Conservation (phyloP, 208 protist species). For the Wallacemonas sp. region DNA sequence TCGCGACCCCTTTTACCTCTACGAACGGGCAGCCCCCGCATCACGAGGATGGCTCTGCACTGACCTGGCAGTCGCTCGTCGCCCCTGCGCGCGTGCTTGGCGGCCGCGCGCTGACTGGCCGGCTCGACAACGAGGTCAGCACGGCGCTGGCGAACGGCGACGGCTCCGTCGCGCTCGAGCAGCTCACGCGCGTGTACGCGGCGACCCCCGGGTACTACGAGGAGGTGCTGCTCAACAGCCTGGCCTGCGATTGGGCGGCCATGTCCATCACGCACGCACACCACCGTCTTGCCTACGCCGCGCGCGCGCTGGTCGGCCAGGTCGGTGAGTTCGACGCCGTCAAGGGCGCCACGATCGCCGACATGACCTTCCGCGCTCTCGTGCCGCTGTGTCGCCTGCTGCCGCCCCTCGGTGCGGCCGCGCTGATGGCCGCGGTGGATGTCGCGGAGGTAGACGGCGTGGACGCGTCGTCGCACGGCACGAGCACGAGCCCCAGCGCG, state of each 20-base stretch:
- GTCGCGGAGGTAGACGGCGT: no score
- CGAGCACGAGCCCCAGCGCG: neutral
- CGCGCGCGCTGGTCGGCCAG: constrained; percentile 58
- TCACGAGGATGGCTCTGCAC: neutral
- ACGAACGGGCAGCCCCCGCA: neutral
- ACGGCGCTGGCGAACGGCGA: constrained; percentile 74
- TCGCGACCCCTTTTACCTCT: constrained; percentile 16
- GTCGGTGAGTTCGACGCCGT: constrained; percentile 40
- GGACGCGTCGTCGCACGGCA: neutral
- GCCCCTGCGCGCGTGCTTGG: constrained; percentile 1
- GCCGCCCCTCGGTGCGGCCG: constrained; percentile 37
- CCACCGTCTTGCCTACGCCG: constrained; percentile 67
- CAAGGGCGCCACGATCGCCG: constrained; percentile 59
- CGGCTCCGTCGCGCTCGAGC: constrained; percentile 45
- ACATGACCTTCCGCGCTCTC: constrained; percentile 56
- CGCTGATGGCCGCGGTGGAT: constrained; percentile 9
- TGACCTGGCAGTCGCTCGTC: constrained; percentile 12
- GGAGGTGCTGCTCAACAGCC: constrained; percentile 59
- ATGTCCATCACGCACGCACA: constrained; percentile 67
- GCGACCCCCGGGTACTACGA: constrained; percentile 52
- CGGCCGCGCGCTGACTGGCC: constrained; percentile 11
- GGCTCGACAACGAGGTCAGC: constrained; percentile 70
- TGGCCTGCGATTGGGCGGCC: constrained; percentile 68
- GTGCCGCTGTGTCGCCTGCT: constrained; percentile 43
- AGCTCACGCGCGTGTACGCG: constrained; percentile 57